Base-by-base conservation (phyloP, 768 basidiomycete genomes). In the Tylopilus intermedius region DNA sequence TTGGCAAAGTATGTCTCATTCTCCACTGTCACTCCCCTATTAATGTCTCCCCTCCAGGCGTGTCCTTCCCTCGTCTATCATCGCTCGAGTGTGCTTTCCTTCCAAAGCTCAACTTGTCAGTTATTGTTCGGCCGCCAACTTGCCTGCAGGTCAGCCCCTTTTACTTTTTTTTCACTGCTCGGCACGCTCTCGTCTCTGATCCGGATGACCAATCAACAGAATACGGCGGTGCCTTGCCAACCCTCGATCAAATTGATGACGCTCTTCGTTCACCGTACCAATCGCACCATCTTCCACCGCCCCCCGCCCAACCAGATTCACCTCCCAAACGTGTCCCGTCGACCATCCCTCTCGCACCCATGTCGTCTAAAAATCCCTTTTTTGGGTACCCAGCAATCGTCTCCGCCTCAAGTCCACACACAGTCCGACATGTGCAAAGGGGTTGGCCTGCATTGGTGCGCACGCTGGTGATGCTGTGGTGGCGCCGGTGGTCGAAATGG, bases 361-460 rank as follows among this genome's bases (percentile, higher is more conserved):
- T 78, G 29, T 88, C 87, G 26, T 63, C 71, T 35, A 68, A 79
- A 38, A 90, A 88, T 57, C 88, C 88, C 1, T 89, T 83, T 68
- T 90, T 80, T 56, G 88, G 88, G 4, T 89, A 90, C 62, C 84
- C 87, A 6, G 74, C 75, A 11, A 30, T 58, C 38, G 39, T 73
- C 5, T 64, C 67, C 59, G 52, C 66, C 60, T 44, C 61, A 22
- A 47, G 44, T 8, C 69, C 76, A 14, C 70, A 76, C 46, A 67
- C 71, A 14, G 73, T 86, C 56, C 76, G 74, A 35, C 75, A 82
- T 64, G 84, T 84, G 37, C 85, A 82, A 32, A 78, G 80, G 51
- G 79, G 87, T 49, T 85, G 84, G 56, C 78, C 84, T 58, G 86
- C 88, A 64, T 76, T 90, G 24, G 62, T 75, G 21, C 75, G 74